phyloP scores from a whole-genome alignment of 2,329 filamentous ascomycete genomes.

The Aspergillus sojae region DNA sequence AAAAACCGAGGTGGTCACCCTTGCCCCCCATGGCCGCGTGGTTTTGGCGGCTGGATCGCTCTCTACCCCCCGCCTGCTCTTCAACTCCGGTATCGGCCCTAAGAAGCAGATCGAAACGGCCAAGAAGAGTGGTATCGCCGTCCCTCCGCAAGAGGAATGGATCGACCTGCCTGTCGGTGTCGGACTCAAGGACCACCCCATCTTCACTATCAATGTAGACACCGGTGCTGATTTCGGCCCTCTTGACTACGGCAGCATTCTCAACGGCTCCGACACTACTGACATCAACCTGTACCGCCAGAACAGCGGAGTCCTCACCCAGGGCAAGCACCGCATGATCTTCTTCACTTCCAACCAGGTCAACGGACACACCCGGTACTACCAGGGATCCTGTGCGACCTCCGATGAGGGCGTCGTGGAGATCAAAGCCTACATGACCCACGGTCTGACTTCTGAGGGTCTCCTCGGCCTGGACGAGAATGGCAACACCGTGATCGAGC shows the following conservation, averaged over 20 bases:
- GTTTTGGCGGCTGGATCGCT: constrained; percentile 70
- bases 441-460: constrained; percentile 31
- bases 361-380: constrained; percentile 29
- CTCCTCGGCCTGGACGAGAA: constrained; percentile 25
- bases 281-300: constrained; percentile 30
- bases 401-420: constrained; percentile 18
- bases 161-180: constrained; percentile 56
- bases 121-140: constrained; percentile 45
- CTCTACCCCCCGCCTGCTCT: constrained; percentile 68
- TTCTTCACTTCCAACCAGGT: constrained; percentile 31
- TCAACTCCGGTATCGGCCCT: constrained; percentile 71
- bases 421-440: constrained; percentile 31
- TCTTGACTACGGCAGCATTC: constrained; percentile 20
- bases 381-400: constrained; percentile 22
- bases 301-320: constrained; percentile 22
- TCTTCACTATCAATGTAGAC: constrained; percentile 24
- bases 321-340: constrained; percentile 30
- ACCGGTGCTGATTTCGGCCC: constrained; percentile 22
- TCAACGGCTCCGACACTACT: constrained; percentile 21
- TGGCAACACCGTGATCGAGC: constrained; percentile 29
- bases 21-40: constrained; percentile 65
- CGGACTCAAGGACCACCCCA: constrained; percentile 50
- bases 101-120: constrained; percentile 50
- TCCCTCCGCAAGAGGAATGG: constrained; percentile 49
- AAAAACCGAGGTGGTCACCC: constrained; percentile 62